Evolutionary conservation across 1,284 basidiomycete genomes (phyloP), one percentile per base, ranked within the genome.

Genomic region (Malassezia equina): DNA sequence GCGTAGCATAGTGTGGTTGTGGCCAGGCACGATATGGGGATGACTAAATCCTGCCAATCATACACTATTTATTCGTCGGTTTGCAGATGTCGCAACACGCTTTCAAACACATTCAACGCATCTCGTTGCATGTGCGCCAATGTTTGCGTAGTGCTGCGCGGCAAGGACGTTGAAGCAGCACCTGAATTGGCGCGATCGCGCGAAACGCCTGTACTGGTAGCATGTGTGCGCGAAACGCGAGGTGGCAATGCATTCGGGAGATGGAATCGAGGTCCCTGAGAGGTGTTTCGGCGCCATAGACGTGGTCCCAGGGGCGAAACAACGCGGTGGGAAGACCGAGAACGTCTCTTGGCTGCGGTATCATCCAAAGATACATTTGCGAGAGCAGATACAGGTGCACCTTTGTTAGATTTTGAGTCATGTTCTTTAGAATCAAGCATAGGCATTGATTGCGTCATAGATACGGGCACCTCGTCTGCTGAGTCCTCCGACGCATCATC

Each of bases 391-490:
- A 19, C 27, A 23, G 21, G 27, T 6, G 44, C 24, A 21, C 8
- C 44, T 23, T 33, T 29, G 12, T 13, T 17, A 21, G 11, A 3
- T 33, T 36, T 24, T 7, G n/a, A 23, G 5, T 21, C 46, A 17
- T 9, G 25, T n/a, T 34, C 31, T 39, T 25, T 32, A 15, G 41
- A 12, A 11, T 68, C 58, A 7, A 71, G 56, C 43, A 60, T 55
- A 2, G 68, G 65, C 25, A 62, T 62, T 5, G 68, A 71, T 47
- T 63, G 63, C 17, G 64, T 69, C 68, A 71, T 69, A 13, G 36
- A 58, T 7, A 63, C 59, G 6, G 52, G 42, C 7, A 47, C 24
- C 13, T 62, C 61, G 8, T 52, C 58, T 28, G 23, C 47, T 24
- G 53, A 62, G 7, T 57, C 59, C 3, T 60, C 64, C 1, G 55